A percentile compares a stretch with the other conserved stretches of the same genome.
phyloP scores from a whole-genome alignment of 331 rosid species.

The Spiraea crenata region DNA sequence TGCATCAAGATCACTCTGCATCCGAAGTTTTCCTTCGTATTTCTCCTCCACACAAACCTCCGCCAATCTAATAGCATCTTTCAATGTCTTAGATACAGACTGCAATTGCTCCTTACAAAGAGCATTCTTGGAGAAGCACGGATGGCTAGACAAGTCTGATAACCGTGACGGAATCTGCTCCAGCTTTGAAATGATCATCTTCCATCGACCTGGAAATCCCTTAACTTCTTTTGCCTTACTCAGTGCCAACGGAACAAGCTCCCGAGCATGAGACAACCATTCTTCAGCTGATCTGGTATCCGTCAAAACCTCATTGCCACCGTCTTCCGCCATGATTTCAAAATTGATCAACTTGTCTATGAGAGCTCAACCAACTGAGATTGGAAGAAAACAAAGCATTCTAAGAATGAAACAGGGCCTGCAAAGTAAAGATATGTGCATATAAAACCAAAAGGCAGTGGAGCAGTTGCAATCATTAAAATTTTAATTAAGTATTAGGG shows the following conservation, averaged over 20 bases:
- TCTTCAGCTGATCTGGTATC: slow-evolving; percentile 54
- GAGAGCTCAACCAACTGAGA: slow-evolving; percentile 36
- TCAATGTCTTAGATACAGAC: slow-evolving; percentile 61
- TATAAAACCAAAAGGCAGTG: slow-evolving; percentile 51
- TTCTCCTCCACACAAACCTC: slow-evolving; percentile 68
- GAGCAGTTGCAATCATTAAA: slow-evolving; percentile 70
- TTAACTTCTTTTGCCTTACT: slow-evolving; percentile 73
- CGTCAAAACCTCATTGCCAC: slow-evolving; percentile 22
- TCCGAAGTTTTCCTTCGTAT: slow-evolving; percentile 80
- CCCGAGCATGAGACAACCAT: slow-evolving; percentile 57
- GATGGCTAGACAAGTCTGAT: slow-evolving; percentile 90
- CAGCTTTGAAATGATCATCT: slow-evolving; percentile 70
- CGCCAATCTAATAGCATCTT: slow-evolving; percentile 57
- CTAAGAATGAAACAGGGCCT: slow-evolving; percentile 26
- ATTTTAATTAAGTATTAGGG: slow-evolving; percentile 50
- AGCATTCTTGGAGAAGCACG: slow-evolving; percentile 84
- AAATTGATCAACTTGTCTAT: slow-evolving; percentile 17
- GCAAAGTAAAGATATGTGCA: slow-evolving; percentile 29
- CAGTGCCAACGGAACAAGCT: slow-evolving; percentile 72
- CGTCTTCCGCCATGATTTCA: slow-evolving; percentile 68
- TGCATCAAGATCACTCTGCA: slow-evolving; percentile 94
- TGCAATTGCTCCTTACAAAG: slow-evolving; percentile 94
- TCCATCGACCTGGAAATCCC: slow-evolving; percentile 79
- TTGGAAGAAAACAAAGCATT: slow-evolving; percentile 39
- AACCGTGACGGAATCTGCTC: slow-evolving; percentile 74